phyloP scores from a whole-genome alignment of 75 land plant species.

The Cupressus sempervirens region DNA sequence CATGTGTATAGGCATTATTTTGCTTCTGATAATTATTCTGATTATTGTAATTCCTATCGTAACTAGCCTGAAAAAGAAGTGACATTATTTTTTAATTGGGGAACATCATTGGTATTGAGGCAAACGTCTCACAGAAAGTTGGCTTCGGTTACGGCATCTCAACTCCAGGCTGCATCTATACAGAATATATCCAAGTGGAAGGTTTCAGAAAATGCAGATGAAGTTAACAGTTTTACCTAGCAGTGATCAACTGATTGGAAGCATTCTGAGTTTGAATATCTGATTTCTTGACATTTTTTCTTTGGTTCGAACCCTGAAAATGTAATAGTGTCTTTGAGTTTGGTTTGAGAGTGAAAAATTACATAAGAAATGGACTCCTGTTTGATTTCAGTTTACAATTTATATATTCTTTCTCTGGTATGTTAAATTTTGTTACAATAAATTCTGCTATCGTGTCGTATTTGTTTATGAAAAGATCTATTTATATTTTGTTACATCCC shows the following conservation, averaged over 20 bases:
- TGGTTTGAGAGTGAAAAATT: background rate
- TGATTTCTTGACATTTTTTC: background rate
- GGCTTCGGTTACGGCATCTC: background rate
- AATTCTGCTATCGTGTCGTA: background rate
- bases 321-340: background rate
- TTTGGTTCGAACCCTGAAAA: background rate
- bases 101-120: background rate
- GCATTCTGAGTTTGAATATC: background rate
- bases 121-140: background rate
- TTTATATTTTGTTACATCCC: no score
- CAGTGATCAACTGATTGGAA: background rate
- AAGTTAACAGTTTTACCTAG: background rate
- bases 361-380: background rate
- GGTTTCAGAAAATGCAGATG: background rate
- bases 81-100: constrained; percentile 1
- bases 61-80: constrained; percentile 28
- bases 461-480: background rate
- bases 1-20: constrained; percentile 56
- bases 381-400: background rate
- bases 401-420: background rate
- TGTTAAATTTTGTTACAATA: background rate
- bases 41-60: constrained; percentile 47
- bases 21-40: constrained; percentile 44
- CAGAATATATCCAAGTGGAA: background rate
- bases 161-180: background rate